These are phyloP conservation scores for Acrocalymma vagum DNA, from an alignment of 2,329 filamentous ascomycete species.

Conservation along the genomic window DNA sequence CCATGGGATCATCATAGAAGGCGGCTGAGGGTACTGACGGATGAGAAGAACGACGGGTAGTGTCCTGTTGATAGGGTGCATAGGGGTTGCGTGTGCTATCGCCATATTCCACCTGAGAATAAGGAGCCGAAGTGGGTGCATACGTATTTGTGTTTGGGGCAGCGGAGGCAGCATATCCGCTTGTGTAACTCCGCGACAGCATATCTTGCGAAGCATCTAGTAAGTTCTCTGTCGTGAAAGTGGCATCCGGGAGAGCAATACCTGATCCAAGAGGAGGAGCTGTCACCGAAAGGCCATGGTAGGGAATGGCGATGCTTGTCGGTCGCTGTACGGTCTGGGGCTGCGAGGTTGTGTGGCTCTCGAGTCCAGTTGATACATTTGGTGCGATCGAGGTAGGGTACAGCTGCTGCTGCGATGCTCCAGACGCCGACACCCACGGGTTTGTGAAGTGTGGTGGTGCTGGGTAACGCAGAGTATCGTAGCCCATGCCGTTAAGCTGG, in stretches of 20 bases:
- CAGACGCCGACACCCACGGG: slow-evolving; percentile 77
- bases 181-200: slow-evolving; percentile 73
- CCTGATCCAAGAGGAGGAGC: slow-evolving; percentile 74
- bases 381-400: slow-evolving; percentile 73
- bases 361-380: slow-evolving; percentile 52
- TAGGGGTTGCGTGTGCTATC: slow-evolving; percentile 61
- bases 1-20: slow-evolving; percentile 58
- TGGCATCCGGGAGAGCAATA: slow-evolving; percentile 71
- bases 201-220: slow-evolving; percentile 79
- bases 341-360: slow-evolving; percentile 53
- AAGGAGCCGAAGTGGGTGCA: slow-evolving; percentile 73
- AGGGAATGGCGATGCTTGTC: slow-evolving; percentile 73
- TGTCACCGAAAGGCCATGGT: slow-evolving; percentile 77
- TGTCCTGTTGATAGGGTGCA: slow-evolving; percentile 64
- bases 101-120: slow-evolving; percentile 80
- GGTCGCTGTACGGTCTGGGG: slow-evolving; percentile 67
- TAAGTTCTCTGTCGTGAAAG: slow-evolving; percentile 72
- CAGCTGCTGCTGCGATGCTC: slow-evolving; percentile 64
- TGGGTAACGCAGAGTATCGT: slow-evolving; percentile 80
- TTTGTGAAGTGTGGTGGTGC: slow-evolving; percentile 82
- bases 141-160: slow-evolving; percentile 73
- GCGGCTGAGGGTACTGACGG: slow-evolving; percentile 74
- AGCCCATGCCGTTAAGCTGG: slow-evolving; percentile 74
- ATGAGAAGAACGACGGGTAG: slow-evolving; percentile 78
- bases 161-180: slow-evolving; percentile 75